Percentiles rank a stretch among this genome's conserved stretches.
Evolutionary conservation across 495 filamentous ascomycete species (phyloP).

Genomic region (Diplogelasinospora grovesii): DNA sequence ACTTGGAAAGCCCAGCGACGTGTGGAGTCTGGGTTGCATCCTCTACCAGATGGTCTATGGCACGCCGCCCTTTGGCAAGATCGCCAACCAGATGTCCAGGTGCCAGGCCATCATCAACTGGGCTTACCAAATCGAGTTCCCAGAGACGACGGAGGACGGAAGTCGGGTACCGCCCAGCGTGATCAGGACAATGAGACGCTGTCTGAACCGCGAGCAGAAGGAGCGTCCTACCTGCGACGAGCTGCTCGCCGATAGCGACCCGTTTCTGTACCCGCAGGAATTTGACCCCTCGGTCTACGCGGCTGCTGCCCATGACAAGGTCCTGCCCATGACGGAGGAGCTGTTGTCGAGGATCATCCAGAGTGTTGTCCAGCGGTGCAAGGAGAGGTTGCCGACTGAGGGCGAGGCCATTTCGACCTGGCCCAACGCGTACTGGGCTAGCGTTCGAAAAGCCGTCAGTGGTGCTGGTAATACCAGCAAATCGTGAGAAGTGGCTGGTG

Average conservation of each 20-base stretch:
- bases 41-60: constrained; percentile 97
- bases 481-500: no score
- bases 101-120: constrained; percentile 85
- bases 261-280: constrained; percentile 73
- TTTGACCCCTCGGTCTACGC: constrained; percentile 34
- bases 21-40: constrained; percentile 95
- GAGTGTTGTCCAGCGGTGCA: constrained; percentile 69
- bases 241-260: constrained; percentile 63
- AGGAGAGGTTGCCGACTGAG: constrained; percentile 61
- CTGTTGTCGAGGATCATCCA: constrained; percentile 67
- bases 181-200: constrained; percentile 65
- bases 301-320: constrained; percentile 38
- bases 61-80: constrained; percentile 85
- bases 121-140: constrained; percentile 75
- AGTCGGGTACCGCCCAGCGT: constrained; percentile 63
- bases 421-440: constrained; percentile 50
- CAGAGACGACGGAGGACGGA: constrained; percentile 65
- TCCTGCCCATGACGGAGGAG: constrained; percentile 68
- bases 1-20: constrained; percentile 88
- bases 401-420: constrained; percentile 60
- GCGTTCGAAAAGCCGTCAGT: constrained; percentile 42
- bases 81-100: constrained; percentile 68
- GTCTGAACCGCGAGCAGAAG: constrained; percentile 71
- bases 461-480: constrained; percentile 1
- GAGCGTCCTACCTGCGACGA: constrained; percentile 71